Evolutionary conservation across 208 protist species (phyloP), one percentile per base, ranked within the genome.

Genomic region (Polymyxa betae): DNA sequence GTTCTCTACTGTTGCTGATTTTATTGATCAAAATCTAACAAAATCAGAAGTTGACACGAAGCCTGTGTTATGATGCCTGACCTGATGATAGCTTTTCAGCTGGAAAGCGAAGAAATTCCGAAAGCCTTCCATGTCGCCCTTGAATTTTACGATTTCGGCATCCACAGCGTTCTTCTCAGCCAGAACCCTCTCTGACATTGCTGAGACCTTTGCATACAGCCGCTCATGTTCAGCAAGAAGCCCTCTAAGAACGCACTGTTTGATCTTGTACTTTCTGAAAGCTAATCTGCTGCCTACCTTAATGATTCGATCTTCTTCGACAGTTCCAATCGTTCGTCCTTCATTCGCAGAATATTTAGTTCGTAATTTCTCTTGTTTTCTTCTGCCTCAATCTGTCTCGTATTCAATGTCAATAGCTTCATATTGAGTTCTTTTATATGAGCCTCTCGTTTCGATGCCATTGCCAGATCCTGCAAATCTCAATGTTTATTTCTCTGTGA

Each of bases 311-410:
- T 91, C 45, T 90, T 91, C 90, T 91, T 91, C 88, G 82, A 92
- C 52, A 60, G 32, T 40, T 66, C 88, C 45, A 92, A 20, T 43
- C 88, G 49, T 41, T 91, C 90, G 41, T 91, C 90, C 90, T 91
- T 91, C 82, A 91, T 91, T 32, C 90, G 82, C 78, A 91, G 45
- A 44, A 91, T 91, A 41, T 91, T 91, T 16, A 91, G 90, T 24
- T 91, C 88, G 45, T 91, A 91, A n/a, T 91, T 91, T 35, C n/a
- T 52, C 88, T 92, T 91, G 82, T 91, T 92, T 41, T 92, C 89
- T 44, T 91, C 90, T 0, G 90, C 88, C 45, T 91, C 90, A n/a
- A 91, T 89, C 38, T 90, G 44, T 10, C 87, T 16, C 45, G 90
- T 91, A 29, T 92, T 90, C 90, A 91, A 32, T n/a, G 90, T 91